Percentiles rank a stretch among this genome's conserved stretches.
Conservation (phyloP, 1,284 basidiomycete genomes). For the Apiotrichum laibachii region DNA sequence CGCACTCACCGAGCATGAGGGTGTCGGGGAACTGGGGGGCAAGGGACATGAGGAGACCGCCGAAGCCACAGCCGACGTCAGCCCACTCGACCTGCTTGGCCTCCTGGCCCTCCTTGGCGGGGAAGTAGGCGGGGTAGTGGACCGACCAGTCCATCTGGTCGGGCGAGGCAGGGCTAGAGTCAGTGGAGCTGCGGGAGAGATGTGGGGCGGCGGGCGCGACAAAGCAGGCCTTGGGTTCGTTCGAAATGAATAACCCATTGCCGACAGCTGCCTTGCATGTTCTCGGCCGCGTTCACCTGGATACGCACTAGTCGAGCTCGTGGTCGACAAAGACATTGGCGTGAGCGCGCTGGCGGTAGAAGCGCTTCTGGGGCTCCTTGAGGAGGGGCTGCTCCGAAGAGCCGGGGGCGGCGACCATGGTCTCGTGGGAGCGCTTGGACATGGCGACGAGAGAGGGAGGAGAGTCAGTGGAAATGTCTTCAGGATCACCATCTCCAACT, state of each 20-base stretch:
- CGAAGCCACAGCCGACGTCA: slow-evolving; percentile 97
- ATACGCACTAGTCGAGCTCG: slow-evolving; percentile 69
- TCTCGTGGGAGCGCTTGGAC: slow-evolving; percentile 38
- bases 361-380: slow-evolving; percentile 70
- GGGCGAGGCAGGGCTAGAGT: slow-evolving; percentile 67
- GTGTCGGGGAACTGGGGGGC: slow-evolving; percentile 89
- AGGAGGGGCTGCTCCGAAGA: slow-evolving; percentile 24
- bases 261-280: not conserved
- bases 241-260: no score
- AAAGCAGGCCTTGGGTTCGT: not conserved
- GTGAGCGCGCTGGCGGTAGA: slow-evolving; percentile 95
- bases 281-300: slow-evolving; percentile 1
- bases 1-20: slow-evolving; percentile 85
- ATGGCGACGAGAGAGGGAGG: slow-evolving; percentile 13
- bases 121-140: slow-evolving; percentile 75
- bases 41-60: slow-evolving; percentile 84
- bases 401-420: slow-evolving; percentile 14
- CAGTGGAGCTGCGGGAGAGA: not conserved
- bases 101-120: slow-evolving; percentile 31
- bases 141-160: slow-evolving; percentile 74
- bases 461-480: no score
- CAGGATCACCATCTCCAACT: no score
- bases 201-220: not conserved
- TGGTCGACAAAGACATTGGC: slow-evolving; percentile 99
- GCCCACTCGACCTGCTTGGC: slow-evolving; percentile 75